Evolutionary conservation across 2,329 filamentous ascomycete species (phyloP).

Genomic region (Verticillium klebahnii): DNA sequence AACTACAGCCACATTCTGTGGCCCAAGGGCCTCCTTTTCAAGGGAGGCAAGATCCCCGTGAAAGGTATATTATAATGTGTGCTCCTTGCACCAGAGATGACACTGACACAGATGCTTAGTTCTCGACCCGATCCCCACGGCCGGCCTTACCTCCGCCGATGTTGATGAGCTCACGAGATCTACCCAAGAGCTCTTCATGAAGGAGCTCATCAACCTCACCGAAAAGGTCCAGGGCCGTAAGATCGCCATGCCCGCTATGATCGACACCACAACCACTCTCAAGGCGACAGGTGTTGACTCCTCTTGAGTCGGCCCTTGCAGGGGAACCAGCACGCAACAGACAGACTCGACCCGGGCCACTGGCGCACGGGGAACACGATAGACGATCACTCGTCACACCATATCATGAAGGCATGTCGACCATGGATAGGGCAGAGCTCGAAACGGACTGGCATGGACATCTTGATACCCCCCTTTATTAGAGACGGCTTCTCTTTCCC

Average conservation of each 20-base stretch:
- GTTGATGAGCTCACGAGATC: conserved; percentile 68
- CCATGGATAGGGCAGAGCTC: neutral
- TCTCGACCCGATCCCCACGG: conserved; percentile 74
- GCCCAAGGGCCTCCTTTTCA: conserved; percentile 60
- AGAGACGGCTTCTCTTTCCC: neutral
- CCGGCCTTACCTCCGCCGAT: conserved; percentile 66
- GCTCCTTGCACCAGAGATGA: neutral
- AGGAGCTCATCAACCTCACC: conserved; percentile 53
- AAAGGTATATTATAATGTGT: conserved; percentile 52
- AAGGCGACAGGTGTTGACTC: neutral
- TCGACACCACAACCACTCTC: neutral
- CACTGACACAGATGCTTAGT: conserved; percentile 43
- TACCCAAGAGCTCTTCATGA: conserved; percentile 72
- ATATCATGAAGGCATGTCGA: neutral
- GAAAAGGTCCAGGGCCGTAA: conserved; percentile 40
- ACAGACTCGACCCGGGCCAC: neutral
- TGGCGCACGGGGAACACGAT: neutral
- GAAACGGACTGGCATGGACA: neutral
- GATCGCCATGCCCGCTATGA: conserved; percentile 8
- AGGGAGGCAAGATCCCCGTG: conserved; percentile 65
- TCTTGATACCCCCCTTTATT: neutral
- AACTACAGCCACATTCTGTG: conserved; percentile 74
- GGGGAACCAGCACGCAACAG: neutral
- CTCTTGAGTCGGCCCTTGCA: neutral
- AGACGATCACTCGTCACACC: neutral